phyloP scores from a whole-genome alignment of 2,329 filamentous ascomycete genomes.

The Lasiodiplodia gonubiensis region DNA sequence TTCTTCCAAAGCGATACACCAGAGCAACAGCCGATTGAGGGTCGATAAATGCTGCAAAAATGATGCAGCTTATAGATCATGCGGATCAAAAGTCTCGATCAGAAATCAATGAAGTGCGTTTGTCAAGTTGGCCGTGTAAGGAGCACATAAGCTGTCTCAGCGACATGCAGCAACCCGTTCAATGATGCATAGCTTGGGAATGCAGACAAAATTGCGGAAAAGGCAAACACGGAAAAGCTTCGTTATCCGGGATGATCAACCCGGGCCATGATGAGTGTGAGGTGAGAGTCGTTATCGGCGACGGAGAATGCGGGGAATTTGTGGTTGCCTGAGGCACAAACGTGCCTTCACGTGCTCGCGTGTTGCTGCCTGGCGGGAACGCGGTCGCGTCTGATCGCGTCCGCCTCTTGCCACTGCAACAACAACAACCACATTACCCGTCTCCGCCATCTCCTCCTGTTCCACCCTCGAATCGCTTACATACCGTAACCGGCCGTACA shows the following conservation, averaged over 20 bases:
- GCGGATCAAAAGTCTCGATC: not conserved
- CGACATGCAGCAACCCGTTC: not conserved
- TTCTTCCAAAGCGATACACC: not conserved
- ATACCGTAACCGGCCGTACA: not conserved
- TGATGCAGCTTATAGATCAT: not conserved
- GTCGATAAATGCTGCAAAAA: not conserved
- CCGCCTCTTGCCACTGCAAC: slow-evolving; percentile 19
- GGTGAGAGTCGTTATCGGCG: not conserved
- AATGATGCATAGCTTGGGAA: not conserved
- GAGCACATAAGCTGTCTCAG: not conserved
- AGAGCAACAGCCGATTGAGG: not conserved
- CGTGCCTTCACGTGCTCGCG: not conserved
- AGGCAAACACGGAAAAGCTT: not conserved
- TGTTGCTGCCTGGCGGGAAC: slow-evolving; percentile 19
- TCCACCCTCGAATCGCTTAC: too few relatives aligned
- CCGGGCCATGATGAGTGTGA: not conserved
- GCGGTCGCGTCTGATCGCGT: slow-evolving; percentile 29
- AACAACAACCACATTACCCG: not conserved
- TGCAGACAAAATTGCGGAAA: not conserved
- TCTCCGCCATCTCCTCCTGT: not conserved
- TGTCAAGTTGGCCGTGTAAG: not conserved
- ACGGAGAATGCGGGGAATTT: not conserved
- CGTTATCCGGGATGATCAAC: not conserved
- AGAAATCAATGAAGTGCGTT: not conserved
- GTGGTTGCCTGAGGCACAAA: not conserved